Conservation (phyloP, 352 stramenopile genomes). For the Phytopythium montanum region DNA sequence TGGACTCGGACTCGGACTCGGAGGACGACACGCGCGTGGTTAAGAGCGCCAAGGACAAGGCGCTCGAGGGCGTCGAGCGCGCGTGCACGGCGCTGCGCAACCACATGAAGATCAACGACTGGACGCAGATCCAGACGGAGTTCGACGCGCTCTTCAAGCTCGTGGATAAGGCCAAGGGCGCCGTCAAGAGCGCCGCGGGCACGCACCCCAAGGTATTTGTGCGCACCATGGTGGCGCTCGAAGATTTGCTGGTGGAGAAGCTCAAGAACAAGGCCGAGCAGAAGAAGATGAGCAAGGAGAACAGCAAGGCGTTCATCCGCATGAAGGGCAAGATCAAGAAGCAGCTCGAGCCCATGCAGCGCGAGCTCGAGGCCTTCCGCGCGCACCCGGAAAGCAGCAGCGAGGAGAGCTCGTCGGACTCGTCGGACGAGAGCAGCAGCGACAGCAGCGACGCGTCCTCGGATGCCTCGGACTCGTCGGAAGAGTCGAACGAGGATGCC, state of each 20-base stretch:
- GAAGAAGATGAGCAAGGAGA: constrained; percentile 97
- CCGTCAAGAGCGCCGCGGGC: constrained; percentile 79
- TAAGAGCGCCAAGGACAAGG: constrained; percentile 93
- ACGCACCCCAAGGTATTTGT: constrained; percentile 91
- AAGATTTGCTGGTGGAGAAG: constrained; percentile 90
- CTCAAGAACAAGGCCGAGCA: constrained; percentile 96
- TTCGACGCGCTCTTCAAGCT: constrained; percentile 95
- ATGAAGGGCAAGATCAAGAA: constrained; percentile 98
- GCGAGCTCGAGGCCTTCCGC: constrained; percentile 89
- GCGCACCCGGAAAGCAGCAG: constrained; percentile 85
- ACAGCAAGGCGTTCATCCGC: constrained; percentile 94
- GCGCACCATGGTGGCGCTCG: constrained; percentile 90
- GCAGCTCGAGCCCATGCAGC: constrained; percentile 91
- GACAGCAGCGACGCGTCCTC: constrained; percentile 23
- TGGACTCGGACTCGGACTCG: constrained; percentile 80
- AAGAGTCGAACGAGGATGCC: constrained; percentile 28
- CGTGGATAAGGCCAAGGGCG: constrained; percentile 80
- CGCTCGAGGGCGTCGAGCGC: constrained; percentile 71
- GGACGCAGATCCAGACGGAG: constrained; percentile 92
- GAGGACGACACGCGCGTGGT: constrained; percentile 93
- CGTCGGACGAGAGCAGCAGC: constrained; percentile 28
- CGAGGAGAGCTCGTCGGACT: constrained; percentile 44
- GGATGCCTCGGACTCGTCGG: constrained; percentile 18
- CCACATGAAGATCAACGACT: constrained; percentile 96
- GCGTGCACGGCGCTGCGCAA: constrained; percentile 77